Evolutionary conservation across 1,284 basidiomycete genomes (phyloP), one percentile per base, ranked within the genome.

Genomic region (Ceratobasidium sp.): DNA sequence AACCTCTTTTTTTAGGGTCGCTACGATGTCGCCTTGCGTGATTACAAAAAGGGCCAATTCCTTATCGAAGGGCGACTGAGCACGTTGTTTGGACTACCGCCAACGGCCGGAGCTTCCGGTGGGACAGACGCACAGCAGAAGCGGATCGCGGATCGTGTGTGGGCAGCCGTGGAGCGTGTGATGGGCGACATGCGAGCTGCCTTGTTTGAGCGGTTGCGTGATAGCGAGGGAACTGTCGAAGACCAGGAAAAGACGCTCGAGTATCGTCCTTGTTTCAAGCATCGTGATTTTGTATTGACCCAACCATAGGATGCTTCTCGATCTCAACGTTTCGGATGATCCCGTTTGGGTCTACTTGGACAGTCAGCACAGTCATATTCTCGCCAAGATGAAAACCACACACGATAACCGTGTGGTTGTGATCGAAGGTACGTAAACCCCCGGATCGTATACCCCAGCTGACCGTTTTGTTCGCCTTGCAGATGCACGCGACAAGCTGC

Each of bases 171-270:
- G 15, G 97, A 99, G 85, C 94, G 92, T 81, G 95, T 96, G 57
- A 97, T 99, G 92, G 88, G 88, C 49, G 96, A 97, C 82, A 95
- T 99, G 95, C 89, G 91, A 80, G 89, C 86, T 64, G 89, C 91
- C 43, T 87, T 99, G n/a, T 85, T 93, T 64, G 87, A 87, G 9
- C 91, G 94, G 81, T 85, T 99, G 49, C 90, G 93, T 82, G 95
- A 98, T 80, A 88, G 92, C 1, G 87, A 86, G 56, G 87, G 94
- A 61, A 91, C 89, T 62, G 89, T 97, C 3, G 98, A 99, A 77
- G 97, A 99, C 80, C 95, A 98, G 79, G 97, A 99, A 85, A 96
- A 95, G 86, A 98, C 95, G 0, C 94, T 99, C 66, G 97, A 99
- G 96, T 96, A 92, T 85, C 7, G 46, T 73, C 25, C 49, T 70